Evolutionary conservation across 2,329 filamentous ascomycete genomes (phyloP), one percentile per base, ranked within the genome.

Genomic region (Fusarium piperis): DNA sequence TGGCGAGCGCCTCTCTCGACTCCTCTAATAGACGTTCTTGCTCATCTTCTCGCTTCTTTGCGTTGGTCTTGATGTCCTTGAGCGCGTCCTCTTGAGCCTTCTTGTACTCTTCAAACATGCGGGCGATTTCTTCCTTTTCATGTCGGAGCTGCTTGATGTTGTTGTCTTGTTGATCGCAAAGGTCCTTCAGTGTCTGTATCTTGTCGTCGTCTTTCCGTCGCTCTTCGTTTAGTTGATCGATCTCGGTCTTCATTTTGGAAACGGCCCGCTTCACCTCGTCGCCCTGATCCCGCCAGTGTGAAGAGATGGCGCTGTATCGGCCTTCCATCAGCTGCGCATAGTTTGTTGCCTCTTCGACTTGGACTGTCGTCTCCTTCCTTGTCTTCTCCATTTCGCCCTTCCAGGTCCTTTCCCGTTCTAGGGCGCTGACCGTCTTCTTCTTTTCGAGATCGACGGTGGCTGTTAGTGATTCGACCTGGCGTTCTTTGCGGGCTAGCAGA

Each of bases 131-230:
- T 30, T 88, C 86, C 75, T 93, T 92, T 75, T 92, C 87, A 55
- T 86, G 85, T 64, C 82, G 81, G 26, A 91, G 82, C 65, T 89
- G 85, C 63, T 88, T 87, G 65, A 93, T 87, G 74, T 93, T 92
- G 75, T 87, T 86, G 71, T 92, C 88, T 78, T 94, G 90, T 80
- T 94, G 92, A 71, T 94, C 91, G 78, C 89, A 91, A 33, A 94
- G 85, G 65, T 93, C 90, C 58, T 90, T 86, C 57, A 94, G 83
- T 33, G 88, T 89, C 67, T 83, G 85, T 72, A 92, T 90, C 80
- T 87, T 89, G 77, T 88, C 86, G 74, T 91, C 89, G 75, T 93
- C 90, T 58, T 83, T 83, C 68, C 81, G 84, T 64, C 90, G 84
- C 75, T 90, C 87, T 39, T 86, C 83, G 52, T 86, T 83, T 39